Evolutionary conservation across 176 grass and related monocot species (phyloP).

Genomic region (Triticum urartu): DNA sequence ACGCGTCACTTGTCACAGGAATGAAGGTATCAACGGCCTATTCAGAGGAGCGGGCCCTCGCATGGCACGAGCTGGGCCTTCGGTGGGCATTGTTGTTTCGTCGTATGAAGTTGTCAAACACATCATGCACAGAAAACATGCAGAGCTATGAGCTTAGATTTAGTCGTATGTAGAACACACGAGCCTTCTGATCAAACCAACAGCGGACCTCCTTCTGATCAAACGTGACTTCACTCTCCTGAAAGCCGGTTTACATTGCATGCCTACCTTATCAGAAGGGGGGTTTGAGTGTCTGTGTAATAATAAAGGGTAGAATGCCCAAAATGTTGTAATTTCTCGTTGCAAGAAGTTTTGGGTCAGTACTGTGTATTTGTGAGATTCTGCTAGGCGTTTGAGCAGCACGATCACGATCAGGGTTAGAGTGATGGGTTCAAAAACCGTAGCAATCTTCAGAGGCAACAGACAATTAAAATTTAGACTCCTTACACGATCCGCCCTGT

Average conservation of each 20-base stretch:
- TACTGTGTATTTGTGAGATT: neutral
- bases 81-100: constrained; percentile 88
- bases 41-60: constrained; percentile 81
- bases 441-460: neutral
- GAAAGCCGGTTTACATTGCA: neutral
- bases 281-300: constrained; percentile 1
- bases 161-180: neutral
- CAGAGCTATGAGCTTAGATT: constrained; percentile 10
- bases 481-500: neutral
- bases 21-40: constrained; percentile 69
- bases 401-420: neutral
- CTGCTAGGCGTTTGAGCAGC: neutral
- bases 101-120: constrained; percentile 89
- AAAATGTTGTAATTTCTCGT: neutral
- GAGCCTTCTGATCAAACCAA: neutral
- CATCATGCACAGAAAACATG: constrained; percentile 59
- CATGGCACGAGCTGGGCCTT: constrained; percentile 74
- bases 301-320: constrained; percentile 19
- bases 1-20: constrained; percentile 37
- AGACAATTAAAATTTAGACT: neutral
- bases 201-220: neutral
- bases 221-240: neutral
- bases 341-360: neutral
- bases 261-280: constrained; percentile 23
- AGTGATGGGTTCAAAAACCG: neutral